phyloP scores from a whole-genome alignment of 768 basidiomycete genomes.

The Boletus reticulatus region DNA sequence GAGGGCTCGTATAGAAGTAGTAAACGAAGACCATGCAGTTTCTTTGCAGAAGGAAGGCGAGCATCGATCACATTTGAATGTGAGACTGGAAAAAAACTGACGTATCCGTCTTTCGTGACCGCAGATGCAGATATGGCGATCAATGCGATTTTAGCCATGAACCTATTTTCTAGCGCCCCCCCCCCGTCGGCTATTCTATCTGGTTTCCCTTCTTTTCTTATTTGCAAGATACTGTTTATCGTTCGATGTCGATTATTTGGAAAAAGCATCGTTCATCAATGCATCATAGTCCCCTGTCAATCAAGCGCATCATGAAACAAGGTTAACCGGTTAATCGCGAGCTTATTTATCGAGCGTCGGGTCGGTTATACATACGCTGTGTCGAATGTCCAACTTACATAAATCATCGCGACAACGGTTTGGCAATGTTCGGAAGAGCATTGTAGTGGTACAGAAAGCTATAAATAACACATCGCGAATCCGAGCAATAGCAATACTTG shows the following conservation, averaged over 20 bases:
- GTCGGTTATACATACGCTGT: background rate
- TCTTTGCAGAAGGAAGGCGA: slow-evolving; percentile 92
- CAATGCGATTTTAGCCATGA: slow-evolving; percentile 85
- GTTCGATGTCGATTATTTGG: slow-evolving; percentile 9
- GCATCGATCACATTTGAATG: slow-evolving; percentile 48
- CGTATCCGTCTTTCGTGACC: slow-evolving; percentile 39
- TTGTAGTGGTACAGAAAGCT: slow-evolving; percentile 35
- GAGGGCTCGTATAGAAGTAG: slow-evolving; percentile 70
- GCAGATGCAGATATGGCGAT: slow-evolving; percentile 88
- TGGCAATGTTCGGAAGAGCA: slow-evolving; percentile 20
- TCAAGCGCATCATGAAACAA: background rate
- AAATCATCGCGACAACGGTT: slow-evolving; percentile 7
- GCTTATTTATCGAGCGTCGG: slow-evolving; percentile 11
- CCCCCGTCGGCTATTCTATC: background rate
- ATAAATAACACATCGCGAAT: slow-evolving; percentile 36
- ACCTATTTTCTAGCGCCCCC: slow-evolving; percentile 31
- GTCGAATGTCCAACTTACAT: background rate
- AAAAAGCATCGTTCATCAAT: slow-evolving; percentile 5
- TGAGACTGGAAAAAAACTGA: slow-evolving; percentile 35
- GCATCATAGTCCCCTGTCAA: slow-evolving; percentile 5
- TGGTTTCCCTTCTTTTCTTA: slow-evolving; percentile 1
- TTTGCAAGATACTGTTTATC: slow-evolving; percentile 14
- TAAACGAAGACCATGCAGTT: slow-evolving; percentile 89
- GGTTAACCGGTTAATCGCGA: slow-evolving; percentile 12
- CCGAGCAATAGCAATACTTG: slow-evolving; percentile 21